phyloP scores from a whole-genome alignment of 2,329 filamentous ascomycete genomes.

The Alternaria alternata region DNA sequence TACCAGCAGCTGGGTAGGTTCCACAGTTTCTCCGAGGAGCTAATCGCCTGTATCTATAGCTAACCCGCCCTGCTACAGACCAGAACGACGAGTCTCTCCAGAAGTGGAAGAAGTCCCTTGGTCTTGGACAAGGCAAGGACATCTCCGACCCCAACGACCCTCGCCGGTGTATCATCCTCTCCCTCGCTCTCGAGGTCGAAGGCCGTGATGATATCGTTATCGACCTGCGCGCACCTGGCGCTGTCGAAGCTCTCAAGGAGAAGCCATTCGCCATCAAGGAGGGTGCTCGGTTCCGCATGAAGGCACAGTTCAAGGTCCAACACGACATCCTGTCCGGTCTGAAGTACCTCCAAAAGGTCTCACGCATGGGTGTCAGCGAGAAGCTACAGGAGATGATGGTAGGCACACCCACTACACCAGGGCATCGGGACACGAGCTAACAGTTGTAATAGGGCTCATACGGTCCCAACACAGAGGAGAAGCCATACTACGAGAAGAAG shows the following conservation, averaged over 20 bases:
- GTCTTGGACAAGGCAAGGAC: constrained; percentile 70
- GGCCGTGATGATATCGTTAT: constrained; percentile 87
- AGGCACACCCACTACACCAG: constrained; percentile 44
- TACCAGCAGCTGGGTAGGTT: constrained; percentile 90
- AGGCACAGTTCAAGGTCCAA: constrained; percentile 92
- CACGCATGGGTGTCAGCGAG: constrained; percentile 84
- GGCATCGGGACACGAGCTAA: constrained; percentile 15
- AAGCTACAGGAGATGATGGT: constrained; percentile 99
- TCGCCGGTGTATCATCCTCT: constrained; percentile 91
- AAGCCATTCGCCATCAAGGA: constrained; percentile 99
- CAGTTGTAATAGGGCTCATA: constrained; percentile 77
- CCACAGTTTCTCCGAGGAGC: not conserved
- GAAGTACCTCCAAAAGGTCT: constrained; percentile 95
- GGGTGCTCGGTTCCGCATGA: constrained; percentile 92
- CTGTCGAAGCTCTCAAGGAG: constrained; percentile 80
- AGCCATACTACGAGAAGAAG: constrained; percentile 85
- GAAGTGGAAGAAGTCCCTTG: constrained; percentile 96
- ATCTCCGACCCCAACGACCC: constrained; percentile 72
- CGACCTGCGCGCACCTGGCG: constrained; percentile 78
- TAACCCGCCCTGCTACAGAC: constrained; percentile 55
- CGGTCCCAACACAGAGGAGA: constrained; percentile 89
- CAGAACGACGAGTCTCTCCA: constrained; percentile 89
- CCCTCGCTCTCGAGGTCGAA: constrained; percentile 84
- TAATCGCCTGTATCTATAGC: not conserved
- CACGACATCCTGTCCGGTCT: constrained; percentile 94